Evolutionary conservation across 2,329 filamentous ascomycete species (phyloP).

Genomic region (Pestalotiopsis sp.): DNA sequence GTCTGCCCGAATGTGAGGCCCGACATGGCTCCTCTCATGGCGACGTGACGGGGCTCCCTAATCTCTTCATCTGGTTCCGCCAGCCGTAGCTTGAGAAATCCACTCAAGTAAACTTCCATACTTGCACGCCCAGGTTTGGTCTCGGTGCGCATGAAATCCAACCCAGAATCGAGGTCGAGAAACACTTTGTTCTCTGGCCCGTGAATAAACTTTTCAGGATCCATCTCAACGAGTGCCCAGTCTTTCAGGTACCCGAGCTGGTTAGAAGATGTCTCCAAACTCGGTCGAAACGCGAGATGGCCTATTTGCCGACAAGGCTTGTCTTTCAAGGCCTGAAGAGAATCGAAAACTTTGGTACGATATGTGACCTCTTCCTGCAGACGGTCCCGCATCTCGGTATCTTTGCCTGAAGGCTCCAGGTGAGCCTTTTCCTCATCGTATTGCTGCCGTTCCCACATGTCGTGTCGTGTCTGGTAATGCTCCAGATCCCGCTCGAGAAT

Average conservation of each 20-base stretch:
- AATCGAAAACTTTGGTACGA: not conserved
- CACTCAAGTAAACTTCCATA: too few relatives aligned
- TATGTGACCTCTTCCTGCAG: not conserved
- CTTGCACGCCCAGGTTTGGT: too few relatives aligned
- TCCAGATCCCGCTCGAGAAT: too few relatives aligned
- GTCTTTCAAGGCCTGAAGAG: not conserved
- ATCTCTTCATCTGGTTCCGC: too few relatives aligned
- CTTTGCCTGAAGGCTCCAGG: not conserved
- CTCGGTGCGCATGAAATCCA: too few relatives aligned
- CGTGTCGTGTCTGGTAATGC: too few relatives aligned
- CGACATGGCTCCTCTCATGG: not conserved
- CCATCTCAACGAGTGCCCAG: slow-evolving; percentile 16
- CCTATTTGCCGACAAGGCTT: not conserved
- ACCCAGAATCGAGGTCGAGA: not conserved
- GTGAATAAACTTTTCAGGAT: slow-evolving; percentile 2
- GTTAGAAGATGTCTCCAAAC: not conserved
- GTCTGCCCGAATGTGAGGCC: not conserved
- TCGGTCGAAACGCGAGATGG: slow-evolving; percentile 11
- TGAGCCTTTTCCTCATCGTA: not conserved
- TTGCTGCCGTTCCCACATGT: too few relatives aligned
- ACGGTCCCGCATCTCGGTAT: not conserved
- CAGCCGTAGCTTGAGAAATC: too few relatives aligned
- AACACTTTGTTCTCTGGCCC: not conserved
- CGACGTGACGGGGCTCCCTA: not conserved
- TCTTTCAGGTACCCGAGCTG: slow-evolving; percentile 11